Evolutionary conservation across 345 rosid genomes (phyloP).

Genomic region (Gossypium raimondii): DNA sequence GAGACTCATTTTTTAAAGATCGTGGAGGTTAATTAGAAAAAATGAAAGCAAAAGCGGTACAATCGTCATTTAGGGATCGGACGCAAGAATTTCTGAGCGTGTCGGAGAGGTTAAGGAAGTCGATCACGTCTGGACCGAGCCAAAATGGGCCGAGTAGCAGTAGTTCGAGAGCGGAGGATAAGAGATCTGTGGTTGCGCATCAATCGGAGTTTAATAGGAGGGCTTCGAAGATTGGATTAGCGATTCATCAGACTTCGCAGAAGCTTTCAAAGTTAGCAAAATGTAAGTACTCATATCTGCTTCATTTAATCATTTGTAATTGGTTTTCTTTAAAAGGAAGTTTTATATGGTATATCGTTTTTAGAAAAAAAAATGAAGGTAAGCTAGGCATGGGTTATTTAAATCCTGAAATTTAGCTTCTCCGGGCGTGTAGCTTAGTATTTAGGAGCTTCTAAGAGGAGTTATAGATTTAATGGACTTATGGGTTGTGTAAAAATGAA

Average conservation of each 20-base stretch:
- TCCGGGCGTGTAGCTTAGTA: neutral
- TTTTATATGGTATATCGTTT: neutral
- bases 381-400: neutral
- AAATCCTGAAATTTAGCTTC: conserved; percentile 4
- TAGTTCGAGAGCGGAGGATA: conserved; percentile 33
- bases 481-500: neutral
- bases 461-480: neutral
- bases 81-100: conserved; percentile 8
- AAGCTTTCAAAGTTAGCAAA: conserved; percentile 75
- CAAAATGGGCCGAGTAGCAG: conserved; percentile 5
- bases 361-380: neutral
- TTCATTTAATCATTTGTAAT: neutral
- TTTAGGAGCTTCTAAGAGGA: neutral
- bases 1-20: neutral
- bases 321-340: neutral
- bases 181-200: conserved; percentile 43
- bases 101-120: neutral
- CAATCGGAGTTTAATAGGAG: conserved; percentile 67
- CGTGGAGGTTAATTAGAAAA: neutral
- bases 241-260: conserved; percentile 77
- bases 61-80: conserved; percentile 4
- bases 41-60: neutral
- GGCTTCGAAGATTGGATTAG: conserved; percentile 55
- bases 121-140: neutral
- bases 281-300: conserved; percentile 37